A percentile compares a stretch with the other conserved stretches of the same genome.
These are phyloP conservation scores for Nicotiana obtusifolia DNA, from an alignment of 257 asterid species.

Conservation along the genomic window DNA sequence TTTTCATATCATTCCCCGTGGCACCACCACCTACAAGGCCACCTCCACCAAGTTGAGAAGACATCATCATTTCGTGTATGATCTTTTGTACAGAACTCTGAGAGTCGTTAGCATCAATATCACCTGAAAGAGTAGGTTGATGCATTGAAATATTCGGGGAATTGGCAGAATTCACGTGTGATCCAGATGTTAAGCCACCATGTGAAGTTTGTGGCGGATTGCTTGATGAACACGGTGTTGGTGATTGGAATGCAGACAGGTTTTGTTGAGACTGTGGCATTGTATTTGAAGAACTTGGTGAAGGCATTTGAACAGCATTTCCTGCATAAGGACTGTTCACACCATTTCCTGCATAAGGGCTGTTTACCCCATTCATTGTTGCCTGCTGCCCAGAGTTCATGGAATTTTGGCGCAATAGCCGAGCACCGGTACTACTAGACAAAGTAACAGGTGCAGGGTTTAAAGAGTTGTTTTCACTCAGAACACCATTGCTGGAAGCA, in stretches of 20 bases:
- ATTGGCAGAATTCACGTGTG: conserved; percentile 36
- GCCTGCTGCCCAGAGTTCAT: conserved; percentile 63
- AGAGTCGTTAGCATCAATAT: conserved; percentile 63
- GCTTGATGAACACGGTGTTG: conserved; percentile 59
- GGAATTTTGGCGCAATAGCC: conserved; percentile 69
- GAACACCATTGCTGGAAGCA: conserved; percentile 38
- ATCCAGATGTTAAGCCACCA: conserved; percentile 33
- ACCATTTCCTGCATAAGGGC: conserved; percentile 47
- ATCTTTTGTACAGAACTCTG: conserved; percentile 91
- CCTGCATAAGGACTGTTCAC: conserved; percentile 48
- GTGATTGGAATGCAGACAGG: conserved; percentile 60
- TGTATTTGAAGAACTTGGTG: conserved; percentile 58
- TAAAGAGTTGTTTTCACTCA: conserved; percentile 33
- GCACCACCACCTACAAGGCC: conserved; percentile 48
- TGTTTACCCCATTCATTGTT: conserved; percentile 33
- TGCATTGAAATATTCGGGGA: conserved; percentile 62
- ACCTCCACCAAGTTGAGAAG: conserved; percentile 62
- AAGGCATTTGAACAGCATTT: conserved; percentile 52
- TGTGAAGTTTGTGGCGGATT: conserved; percentile 51
- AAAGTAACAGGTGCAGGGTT: conserved; percentile 42
- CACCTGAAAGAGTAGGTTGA: conserved; percentile 56
- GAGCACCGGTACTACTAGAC: conserved; percentile 38
- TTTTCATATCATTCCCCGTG: conserved; percentile 49
- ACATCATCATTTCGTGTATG: conserved; percentile 73
- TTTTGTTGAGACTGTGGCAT: conserved; percentile 47